Evolutionary conservation across 192 early-diverging fungal genomes (phyloP), one percentile per base, ranked within the genome.

Genomic region (Backusella psychrophila): DNA sequence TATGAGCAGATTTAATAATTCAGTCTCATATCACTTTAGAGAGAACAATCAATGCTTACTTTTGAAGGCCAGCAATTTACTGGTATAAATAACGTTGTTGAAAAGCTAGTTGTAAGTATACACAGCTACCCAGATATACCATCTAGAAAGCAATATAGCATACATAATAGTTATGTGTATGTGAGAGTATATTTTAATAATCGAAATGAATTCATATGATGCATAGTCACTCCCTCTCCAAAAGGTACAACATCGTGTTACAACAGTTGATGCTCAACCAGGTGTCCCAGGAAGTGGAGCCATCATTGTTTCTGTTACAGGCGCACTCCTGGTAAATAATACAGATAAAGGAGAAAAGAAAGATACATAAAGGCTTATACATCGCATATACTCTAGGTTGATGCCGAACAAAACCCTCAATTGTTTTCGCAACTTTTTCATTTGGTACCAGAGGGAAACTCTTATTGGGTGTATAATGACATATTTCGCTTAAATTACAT

Each of bases 341-440:
- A 44, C 15, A 44, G 6, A 49, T 19, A 17, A 49, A n/a, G 17
- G 21, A 4, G 31, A 35, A 6, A 12, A 44, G n/a, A 33, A 44
- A 26, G 23, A 6, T 31, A 19, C 33, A 29, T 7, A 26, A 29
- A 49, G 19, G 15, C 6, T 49, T n/a, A 49, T 49, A 4, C 49
- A 44, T 5, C 42, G 5, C 1, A 44, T 4, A 44, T 19, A 44
- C 42, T 66, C 1, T 76, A 90, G 90, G 82, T 94, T 36, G 97
- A 95, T 76, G 92, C 91, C 21, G 96, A 96, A 84, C 68, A 79
- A 19, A 92, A 93, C 80, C 90, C 96, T 39, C 90, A 93, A 84
- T 81, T 90, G 71, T 98, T 95, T 84, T 83, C 89, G 36, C 95
- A 98, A 85, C 91, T 90, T 19, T 98, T 98, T 90, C 88, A 92